Base-by-base conservation (phyloP, 208 protist species). In the Trypanosoma cruzi region DNA sequence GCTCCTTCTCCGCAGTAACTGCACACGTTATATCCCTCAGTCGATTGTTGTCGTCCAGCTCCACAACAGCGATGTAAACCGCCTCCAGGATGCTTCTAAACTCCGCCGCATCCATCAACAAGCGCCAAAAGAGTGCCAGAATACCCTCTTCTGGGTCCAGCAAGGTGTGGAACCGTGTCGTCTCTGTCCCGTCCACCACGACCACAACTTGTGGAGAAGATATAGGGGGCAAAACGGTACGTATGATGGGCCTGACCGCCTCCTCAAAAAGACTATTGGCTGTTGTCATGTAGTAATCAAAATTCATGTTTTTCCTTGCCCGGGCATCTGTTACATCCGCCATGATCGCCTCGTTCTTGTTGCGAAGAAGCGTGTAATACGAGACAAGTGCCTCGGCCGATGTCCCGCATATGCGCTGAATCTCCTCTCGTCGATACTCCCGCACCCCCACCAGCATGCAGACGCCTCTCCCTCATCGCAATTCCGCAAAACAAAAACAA, bases 271-370 rank as follows among this genome's bases (percentile, higher is more conserved):
- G 49, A 28, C 77, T 64, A 0, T 11, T 13, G 10, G 72, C 58
- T 0, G 53, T 71, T 0, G 52, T n/a, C 20, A 71, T 68, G 64
- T 68, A 44, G 16, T 77, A 77, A 55, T 94, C 89, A 62, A 71
- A 90, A 64, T 77, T 76, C 22, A 89, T 46, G 0, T 77, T 75
- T 58, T 84, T 84, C 24, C 88, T 72, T 37, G 88, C 88, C 10
- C 85, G 75, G n/a, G 65, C 75, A 49, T 94, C 88, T 1, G 79
- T 84, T 10, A 88, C 85, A 67, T 93, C 88, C 18, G 84, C 81
- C 6, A 93, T 48, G 2, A 80, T 88, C 13, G 76, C 52, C 57
- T 65, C 78, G 24, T 60, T 69, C 14, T 67, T 64, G 7, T 60
- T 72, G 2, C 48, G 46, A 50, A 79, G 76, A 26, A 93, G 75